Percentiles rank a stretch among this genome's conserved stretches.
These are phyloP conservation scores for Alternaria brassicicola DNA, from an alignment of 2,329 filamentous ascomycete genomes.

Conservation along the genomic window DNA sequence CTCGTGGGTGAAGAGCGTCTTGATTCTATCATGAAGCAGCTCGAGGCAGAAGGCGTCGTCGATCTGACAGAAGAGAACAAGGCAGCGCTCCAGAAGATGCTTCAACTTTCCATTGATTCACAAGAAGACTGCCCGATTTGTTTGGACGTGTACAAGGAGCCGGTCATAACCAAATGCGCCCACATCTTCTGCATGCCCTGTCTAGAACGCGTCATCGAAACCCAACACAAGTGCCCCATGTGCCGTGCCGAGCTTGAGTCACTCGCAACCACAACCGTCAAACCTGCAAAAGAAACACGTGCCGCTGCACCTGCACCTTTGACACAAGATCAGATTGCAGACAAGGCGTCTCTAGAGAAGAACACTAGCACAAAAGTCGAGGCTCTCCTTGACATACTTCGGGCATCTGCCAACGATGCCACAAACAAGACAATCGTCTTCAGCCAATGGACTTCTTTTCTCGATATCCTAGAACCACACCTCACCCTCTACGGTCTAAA, in stretches of 20 bases:
- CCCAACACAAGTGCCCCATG: conserved; percentile 82
- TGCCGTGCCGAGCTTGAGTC: conserved; percentile 71
- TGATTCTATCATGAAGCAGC: conserved; percentile 70
- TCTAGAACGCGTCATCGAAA: conserved; percentile 74
- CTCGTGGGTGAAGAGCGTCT: conserved; percentile 74
- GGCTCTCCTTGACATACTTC: conserved; percentile 75
- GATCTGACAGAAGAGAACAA: conserved; percentile 74
- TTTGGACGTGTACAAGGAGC: conserved; percentile 71
- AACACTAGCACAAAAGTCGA: conserved; percentile 80
- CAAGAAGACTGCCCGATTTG: conserved; percentile 86
- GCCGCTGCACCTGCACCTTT: conserved; percentile 20
- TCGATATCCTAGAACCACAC: conserved; percentile 73
- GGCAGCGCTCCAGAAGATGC: conserved; percentile 72
- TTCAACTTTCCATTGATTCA: conserved; percentile 77
- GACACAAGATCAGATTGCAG: conserved; percentile 51
- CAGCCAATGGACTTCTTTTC: conserved; percentile 77
- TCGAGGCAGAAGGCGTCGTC: conserved; percentile 72
- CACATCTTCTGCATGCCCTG: conserved; percentile 79
- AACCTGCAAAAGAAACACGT: conserved; percentile 64
- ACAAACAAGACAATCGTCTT: conserved; percentile 74
- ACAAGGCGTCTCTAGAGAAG: conserved; percentile 59
- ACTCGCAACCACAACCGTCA: conserved; percentile 61
- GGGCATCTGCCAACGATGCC: conserved; percentile 67
- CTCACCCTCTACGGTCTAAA: conserved; percentile 65
- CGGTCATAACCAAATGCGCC: conserved; percentile 84